Evolutionary conservation across 345 rosid species (phyloP).

Genomic region (Crucihimalaya himalaica): DNA sequence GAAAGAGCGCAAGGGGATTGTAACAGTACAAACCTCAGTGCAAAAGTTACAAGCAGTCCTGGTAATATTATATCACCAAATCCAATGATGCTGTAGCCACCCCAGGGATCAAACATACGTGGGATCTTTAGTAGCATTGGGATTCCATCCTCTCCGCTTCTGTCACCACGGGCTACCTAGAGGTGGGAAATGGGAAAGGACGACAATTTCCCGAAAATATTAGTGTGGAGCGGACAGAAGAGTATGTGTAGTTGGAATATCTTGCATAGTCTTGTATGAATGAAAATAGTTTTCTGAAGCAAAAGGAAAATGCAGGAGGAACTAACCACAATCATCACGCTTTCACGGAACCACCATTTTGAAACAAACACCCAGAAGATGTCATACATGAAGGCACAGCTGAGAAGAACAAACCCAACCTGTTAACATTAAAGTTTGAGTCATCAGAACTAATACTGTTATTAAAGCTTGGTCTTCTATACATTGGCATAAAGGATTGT

Average conservation of each 20-base stretch:
- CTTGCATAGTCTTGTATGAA: conserved; percentile 3
- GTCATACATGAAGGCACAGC: conserved; percentile 94
- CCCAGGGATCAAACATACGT: conserved; percentile 99
- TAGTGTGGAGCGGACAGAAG: conserved; percentile 3
- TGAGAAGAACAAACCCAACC: conserved; percentile 95
- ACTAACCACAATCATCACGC: conserved; percentile 99
- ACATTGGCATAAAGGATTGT: conserved; percentile 4
- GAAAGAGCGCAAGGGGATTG: background rate
- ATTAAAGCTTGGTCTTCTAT: background rate
- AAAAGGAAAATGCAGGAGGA: background rate
- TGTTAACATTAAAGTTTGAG: conserved; percentile 43
- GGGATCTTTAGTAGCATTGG: conserved; percentile 97
- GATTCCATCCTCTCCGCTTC: conserved; percentile 91
- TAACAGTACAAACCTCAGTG: conserved; percentile 61
- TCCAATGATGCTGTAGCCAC: conserved; percentile 96
- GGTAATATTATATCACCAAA: conserved; percentile 98
- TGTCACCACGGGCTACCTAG: conserved; percentile 98
- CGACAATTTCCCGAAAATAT: background rate
- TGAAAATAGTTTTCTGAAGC: conserved; percentile 4
- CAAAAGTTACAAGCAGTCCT: conserved; percentile 87
- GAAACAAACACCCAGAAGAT: conserved; percentile 99
- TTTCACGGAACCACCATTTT: conserved; percentile 95
- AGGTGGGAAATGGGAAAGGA: conserved; percentile 9
- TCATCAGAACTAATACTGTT: conserved; percentile 6
- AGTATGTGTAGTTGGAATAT: conserved; percentile 5